A percentile compares a stretch with the other conserved stretches of the same genome.
Conservation (phyloP, 176 grass and related monocot genomes). For the Saccharum officinarum region DNA sequence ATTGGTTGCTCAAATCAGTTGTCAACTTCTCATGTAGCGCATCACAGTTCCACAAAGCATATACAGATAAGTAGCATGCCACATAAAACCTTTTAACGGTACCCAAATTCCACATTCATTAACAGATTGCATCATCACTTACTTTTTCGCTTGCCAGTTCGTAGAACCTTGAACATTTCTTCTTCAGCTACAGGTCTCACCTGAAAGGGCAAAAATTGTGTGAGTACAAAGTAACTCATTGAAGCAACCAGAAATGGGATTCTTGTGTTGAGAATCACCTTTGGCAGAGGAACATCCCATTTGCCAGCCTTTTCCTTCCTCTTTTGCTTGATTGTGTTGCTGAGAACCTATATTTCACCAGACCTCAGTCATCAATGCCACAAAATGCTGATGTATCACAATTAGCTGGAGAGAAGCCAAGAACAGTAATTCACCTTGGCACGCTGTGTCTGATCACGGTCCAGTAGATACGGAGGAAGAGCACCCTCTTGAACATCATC, state of each 20-base stretch:
- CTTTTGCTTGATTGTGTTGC: slow-evolving; percentile 87
- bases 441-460: slow-evolving; percentile 75
- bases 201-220: slow-evolving; percentile 12
- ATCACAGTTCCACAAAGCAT: background rate
- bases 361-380: background rate
- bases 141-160: slow-evolving; percentile 74
- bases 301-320: slow-evolving; percentile 91
- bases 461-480: slow-evolving; percentile 79
- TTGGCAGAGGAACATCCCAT: slow-evolving; percentile 86
- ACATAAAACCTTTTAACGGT: background rate
- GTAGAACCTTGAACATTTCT: slow-evolving; percentile 80
- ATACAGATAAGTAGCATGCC: background rate
- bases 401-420: background rate
- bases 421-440: slow-evolving; percentile 60
- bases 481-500: slow-evolving; percentile 74
- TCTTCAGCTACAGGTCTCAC: slow-evolving; percentile 83
- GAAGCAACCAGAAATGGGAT: background rate
- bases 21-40: background rate
- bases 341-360: slow-evolving; percentile 51
- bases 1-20: background rate
- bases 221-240: background rate
- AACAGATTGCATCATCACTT: slow-evolving; percentile 19
- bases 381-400: background rate
- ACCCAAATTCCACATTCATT: background rate
- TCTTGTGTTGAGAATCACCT: slow-evolving; percentile 40